A percentile compares a stretch with the other conserved stretches of the same genome.
Evolutionary conservation across 257 asterid genomes (phyloP).

Genomic region (Solanum corneliomulleri): DNA sequence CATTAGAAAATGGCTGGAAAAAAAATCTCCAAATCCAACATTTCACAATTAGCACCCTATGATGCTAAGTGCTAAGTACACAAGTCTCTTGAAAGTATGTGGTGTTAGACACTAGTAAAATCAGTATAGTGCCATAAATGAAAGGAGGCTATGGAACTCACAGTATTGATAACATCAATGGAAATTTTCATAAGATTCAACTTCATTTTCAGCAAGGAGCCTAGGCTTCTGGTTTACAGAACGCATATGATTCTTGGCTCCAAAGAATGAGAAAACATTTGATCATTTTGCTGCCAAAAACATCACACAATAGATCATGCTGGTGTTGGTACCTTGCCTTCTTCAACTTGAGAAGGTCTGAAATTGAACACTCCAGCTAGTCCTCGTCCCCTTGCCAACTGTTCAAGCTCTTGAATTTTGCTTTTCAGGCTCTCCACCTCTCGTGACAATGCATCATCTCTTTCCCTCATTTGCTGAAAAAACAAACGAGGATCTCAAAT

Average conservation of each 20-base stretch:
- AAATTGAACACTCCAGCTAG: constrained; percentile 28
- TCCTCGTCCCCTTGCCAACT: constrained; percentile 31
- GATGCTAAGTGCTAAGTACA: neutral
- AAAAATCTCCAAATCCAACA: neutral
- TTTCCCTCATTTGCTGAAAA: constrained; percentile 25
- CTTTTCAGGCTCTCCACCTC: constrained; percentile 25
- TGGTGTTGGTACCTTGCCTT: constrained; percentile 9
- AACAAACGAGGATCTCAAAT: neutral
- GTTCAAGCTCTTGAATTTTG: constrained; percentile 32
- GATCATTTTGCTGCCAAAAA: neutral
- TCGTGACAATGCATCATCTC: constrained; percentile 25
- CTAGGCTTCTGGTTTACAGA: neutral
- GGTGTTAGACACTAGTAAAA: neutral
- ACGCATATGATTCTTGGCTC: neutral
- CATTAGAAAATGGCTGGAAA: neutral
- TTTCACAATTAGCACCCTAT: neutral
- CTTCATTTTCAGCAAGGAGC: neutral
- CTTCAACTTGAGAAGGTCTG: constrained; percentile 13
- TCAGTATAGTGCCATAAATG: neutral
- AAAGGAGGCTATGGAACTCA: neutral
- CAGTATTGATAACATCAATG: neutral
- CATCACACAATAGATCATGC: neutral
- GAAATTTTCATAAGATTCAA: neutral
- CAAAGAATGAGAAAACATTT: constrained; percentile 6
- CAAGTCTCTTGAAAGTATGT: neutral